phyloP scores from a whole-genome alignment of 2,329 filamentous ascomycete species.

The Pseudomassariella vexata region DNA sequence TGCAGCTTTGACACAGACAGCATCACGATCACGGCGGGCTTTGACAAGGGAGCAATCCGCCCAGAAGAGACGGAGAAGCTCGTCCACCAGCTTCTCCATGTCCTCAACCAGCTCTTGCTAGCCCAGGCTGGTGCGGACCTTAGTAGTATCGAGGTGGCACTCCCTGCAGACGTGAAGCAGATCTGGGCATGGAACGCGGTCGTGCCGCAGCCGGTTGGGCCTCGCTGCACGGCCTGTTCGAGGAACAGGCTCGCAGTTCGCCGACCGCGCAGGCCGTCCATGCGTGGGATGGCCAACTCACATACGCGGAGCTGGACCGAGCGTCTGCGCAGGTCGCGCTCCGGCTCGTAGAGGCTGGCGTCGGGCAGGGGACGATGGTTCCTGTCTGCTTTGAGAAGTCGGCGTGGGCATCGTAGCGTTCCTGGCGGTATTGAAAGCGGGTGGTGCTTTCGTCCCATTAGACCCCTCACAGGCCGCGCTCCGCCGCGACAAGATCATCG shows the following conservation, averaged over 20 bases:
- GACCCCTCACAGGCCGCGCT: slow-evolving; percentile 4
- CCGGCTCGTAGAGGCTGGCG: slow-evolving; percentile 13
- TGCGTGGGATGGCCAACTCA: slow-evolving; percentile 23
- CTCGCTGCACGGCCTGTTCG: slow-evolving; percentile 6
- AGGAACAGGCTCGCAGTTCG: not conserved
- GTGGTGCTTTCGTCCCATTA: slow-evolving; percentile 1
- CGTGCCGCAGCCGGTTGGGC: no score
- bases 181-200: slow-evolving; percentile 5
- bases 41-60: no score
- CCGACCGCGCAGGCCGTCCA: slow-evolving; percentile 2
- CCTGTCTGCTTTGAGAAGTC: slow-evolving; percentile 30
- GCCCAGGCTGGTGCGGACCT: no score
- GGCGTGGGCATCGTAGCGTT: slow-evolving; percentile 15
- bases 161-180: slow-evolving; percentile 1
- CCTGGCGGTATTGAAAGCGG: slow-evolving; percentile 6
- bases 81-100: no score
- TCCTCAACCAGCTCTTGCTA: no score
- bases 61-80: no score
- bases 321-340: slow-evolving; percentile 15
- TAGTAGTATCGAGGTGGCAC: not conserved
- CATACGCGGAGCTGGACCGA: slow-evolving; percentile 21
- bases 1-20: no score
- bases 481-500: not conserved
- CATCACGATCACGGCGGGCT: no score
- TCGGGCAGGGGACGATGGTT: slow-evolving; percentile 22